Conservation (phyloP, 139 green algal species). For the Coccomyxa sp. region DNA sequence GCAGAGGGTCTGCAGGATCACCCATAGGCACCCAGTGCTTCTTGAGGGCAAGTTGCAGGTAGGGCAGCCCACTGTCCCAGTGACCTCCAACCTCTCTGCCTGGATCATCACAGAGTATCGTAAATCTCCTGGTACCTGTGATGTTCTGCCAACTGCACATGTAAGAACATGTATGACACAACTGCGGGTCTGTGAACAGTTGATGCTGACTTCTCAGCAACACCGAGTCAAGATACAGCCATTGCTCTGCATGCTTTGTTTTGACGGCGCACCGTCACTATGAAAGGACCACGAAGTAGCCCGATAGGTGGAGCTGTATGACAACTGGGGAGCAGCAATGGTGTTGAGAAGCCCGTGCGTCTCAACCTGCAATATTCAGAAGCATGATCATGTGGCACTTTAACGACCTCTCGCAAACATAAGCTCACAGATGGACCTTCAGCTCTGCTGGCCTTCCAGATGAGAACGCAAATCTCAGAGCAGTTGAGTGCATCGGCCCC, state of each 20-base stretch:
- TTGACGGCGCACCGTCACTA: too few relatives aligned
- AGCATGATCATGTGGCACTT: neutral
- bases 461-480: too few relatives aligned
- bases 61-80: neutral
- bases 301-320: slow-evolving; percentile 23
- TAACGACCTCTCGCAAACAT: too few relatives aligned
- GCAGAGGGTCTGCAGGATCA: neutral
- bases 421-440: too few relatives aligned
- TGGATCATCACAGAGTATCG: neutral
- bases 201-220: too few relatives aligned
- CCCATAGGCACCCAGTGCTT: neutral
- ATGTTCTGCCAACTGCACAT: neutral
- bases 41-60: neutral
- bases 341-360: slow-evolving; percentile 74
- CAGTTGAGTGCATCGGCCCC: neutral
- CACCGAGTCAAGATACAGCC: too few relatives aligned
- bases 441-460: too few relatives aligned
- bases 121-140: too few relatives aligned
- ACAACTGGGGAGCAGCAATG: slow-evolving; percentile 61
- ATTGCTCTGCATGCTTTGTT: too few relatives aligned
- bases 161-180: neutral
- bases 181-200: too few relatives aligned
- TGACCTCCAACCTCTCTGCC: neutral
- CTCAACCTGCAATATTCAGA: slow-evolving; percentile 26
- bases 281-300: too few relatives aligned